Evolutionary conservation across 2,329 filamentous ascomycete species (phyloP).

Genomic region (Neonectria faginata): DNA sequence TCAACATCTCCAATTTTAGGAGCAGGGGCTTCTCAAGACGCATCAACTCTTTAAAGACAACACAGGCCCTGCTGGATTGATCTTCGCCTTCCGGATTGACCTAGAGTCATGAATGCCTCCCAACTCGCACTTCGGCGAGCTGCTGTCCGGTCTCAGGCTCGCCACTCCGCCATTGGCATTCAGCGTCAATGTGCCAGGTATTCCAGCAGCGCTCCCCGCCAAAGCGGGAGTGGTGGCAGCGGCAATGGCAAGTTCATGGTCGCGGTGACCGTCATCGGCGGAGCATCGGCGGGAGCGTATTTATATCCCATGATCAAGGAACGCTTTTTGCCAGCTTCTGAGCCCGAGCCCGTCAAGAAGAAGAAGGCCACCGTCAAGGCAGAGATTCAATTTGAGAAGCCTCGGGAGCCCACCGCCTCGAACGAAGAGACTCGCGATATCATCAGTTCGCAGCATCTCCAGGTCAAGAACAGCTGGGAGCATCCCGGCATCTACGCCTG

Average conservation of each 20-base stretch:
- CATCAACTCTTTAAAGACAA: not conserved
- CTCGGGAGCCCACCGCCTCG: constrained; percentile 66
- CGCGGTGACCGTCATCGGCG: constrained; percentile 52
- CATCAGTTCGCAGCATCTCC: constrained; percentile 86
- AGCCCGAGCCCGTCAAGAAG: constrained; percentile 27
- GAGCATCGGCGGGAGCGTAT: constrained; percentile 54
- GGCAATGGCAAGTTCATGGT: constrained; percentile 42
- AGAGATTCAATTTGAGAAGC: constrained; percentile 76
- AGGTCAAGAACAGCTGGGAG: constrained; percentile 84
- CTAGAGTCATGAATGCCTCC: constrained; percentile 48
- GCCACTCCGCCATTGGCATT: constrained; percentile 35
- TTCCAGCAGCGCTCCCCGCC: constrained; percentile 40
- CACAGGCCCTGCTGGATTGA: not conserved
- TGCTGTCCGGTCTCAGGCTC: constrained; percentile 41
- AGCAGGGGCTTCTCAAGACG: not conserved
- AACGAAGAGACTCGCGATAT: constrained; percentile 80
- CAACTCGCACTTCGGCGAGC: constrained; percentile 47
- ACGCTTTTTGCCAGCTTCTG: constrained; percentile 36
- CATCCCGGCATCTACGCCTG: constrained; percentile 93
- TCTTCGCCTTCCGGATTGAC: not conserved
- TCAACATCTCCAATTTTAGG: constrained; percentile 25
- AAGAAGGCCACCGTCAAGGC: constrained; percentile 51
- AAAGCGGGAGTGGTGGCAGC: constrained; percentile 36
- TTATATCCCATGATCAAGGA: constrained; percentile 53
- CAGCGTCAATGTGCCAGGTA: constrained; percentile 49